Conservation (phyloP, 306 rosid species). For the Macrotyloma uniflorum region DNA sequence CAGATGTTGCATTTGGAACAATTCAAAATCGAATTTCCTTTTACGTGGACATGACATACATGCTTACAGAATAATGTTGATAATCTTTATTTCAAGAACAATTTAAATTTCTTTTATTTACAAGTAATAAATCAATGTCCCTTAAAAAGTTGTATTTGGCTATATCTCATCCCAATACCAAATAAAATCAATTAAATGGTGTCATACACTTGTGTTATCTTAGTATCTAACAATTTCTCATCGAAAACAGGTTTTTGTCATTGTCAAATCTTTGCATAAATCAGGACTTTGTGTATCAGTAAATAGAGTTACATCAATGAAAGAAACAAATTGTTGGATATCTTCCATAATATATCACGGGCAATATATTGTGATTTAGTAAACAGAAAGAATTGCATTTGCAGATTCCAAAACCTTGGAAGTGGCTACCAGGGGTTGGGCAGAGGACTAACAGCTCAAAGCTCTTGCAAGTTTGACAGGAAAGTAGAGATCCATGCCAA, state of each 20-base stretch:
- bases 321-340: constrained; percentile 10
- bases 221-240: too few species aligned
- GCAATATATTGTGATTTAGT: not conserved
- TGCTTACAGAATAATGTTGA: not conserved
- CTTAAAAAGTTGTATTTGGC: too few species aligned
- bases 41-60: not conserved
- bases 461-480: not conserved
- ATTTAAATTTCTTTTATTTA: too few species aligned
- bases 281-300: not conserved
- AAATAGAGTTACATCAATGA: not conserved
- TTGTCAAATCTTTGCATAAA: not conserved
- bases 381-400: too few species aligned
- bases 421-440: not conserved
- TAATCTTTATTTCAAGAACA: not conserved
- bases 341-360: not conserved
- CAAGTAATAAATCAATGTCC: too few species aligned
- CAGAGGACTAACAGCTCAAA: not conserved
- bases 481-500: not conserved
- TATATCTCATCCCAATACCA: too few species aligned
- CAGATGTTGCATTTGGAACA: not conserved
- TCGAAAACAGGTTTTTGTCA: not conserved
- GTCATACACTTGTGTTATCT: too few species aligned
- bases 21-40: not conserved
- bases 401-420: constrained; percentile 8
- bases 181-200: too few species aligned